Percentiles rank a stretch among this genome's conserved stretches.
Conservation (phyloP, 495 filamentous ascomycete genomes). For the Xanthoparmelia taractica region DNA sequence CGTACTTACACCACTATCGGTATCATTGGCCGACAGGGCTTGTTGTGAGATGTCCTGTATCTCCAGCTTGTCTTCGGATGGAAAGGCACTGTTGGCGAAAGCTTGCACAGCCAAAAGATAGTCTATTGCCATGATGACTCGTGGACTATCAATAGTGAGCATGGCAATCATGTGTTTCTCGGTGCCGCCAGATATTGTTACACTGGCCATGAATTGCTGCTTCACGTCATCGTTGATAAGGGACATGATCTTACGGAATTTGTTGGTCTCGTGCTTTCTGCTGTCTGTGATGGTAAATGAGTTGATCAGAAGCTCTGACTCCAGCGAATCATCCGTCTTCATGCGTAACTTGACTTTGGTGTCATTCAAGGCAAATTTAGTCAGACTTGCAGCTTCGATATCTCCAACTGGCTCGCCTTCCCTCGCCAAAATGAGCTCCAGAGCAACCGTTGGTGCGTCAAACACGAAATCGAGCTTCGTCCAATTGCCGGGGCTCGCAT, state of each 20-base stretch:
- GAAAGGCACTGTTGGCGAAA: conserved; percentile 64
- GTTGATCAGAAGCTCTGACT: conserved; percentile 88
- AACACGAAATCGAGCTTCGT: conserved; percentile 91
- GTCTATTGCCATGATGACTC: conserved; percentile 89
- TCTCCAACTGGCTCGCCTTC: conserved; percentile 67
- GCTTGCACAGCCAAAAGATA: conserved; percentile 85
- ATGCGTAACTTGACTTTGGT: conserved; percentile 89
- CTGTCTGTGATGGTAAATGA: conserved; percentile 93
- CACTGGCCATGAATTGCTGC: conserved; percentile 93
- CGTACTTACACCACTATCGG: conserved; percentile 39
- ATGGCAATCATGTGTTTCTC: conserved; percentile 82
- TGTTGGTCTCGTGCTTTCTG: conserved; percentile 76
- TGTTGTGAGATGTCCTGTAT: conserved; percentile 52
- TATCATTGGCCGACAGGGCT: conserved; percentile 51
- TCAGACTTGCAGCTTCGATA: conserved; percentile 73
- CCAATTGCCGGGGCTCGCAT: conserved; percentile 62
- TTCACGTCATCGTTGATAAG: conserved; percentile 87
- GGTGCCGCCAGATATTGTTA: conserved; percentile 82
- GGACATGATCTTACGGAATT: conserved; percentile 97
- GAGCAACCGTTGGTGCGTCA: conserved; percentile 73
- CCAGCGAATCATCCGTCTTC: conserved; percentile 83
- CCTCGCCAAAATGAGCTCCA: conserved; percentile 77
- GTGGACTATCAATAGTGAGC: conserved; percentile 90
- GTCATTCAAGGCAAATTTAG: conserved; percentile 86
- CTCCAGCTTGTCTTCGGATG: conserved; percentile 47